Base-by-base conservation (phyloP, 495 filamentous ascomycete species). In the Parachaetomium inaequale region DNA sequence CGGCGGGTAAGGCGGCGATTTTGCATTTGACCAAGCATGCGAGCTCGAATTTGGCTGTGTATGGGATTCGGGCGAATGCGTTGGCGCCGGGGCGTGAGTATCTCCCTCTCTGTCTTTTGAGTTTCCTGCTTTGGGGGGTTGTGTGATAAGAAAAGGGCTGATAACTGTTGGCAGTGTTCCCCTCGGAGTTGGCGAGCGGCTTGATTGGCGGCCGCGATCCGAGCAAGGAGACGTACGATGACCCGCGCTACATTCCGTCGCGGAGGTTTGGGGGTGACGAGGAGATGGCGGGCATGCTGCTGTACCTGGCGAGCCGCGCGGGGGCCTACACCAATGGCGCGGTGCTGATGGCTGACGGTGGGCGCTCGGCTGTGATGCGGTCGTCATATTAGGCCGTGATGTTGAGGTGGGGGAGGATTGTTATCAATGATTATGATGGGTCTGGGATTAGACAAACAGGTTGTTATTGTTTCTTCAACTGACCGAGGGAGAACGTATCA, bases 11-110 rank as follows among this genome's bases (percentile, higher is more conserved):
- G 76, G 83, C 84, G 12, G 84, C 83, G 0, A 72, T 81, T 1
- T 78, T 79, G 19, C 86, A 88, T 46, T 58, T 90, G 63, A 82
- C 85, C 34, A 90, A 88, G 78, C 75, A 82, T 63, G 72, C 87
- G 49, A 75, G 82, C 15, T 83, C 79, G 0, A 69, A 62, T 28
- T 73, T 88, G 45, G 77, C 76, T 12, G 73, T 76, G 42, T 85
- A 83, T 53, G 72, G 77, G 31, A 87, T 91, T 34, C 75, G 78
- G 21, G 77, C 79, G 43, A 90, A 89, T 75, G 83, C 83, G 0
- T 75, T 90, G 49, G 82, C 85, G 17, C 86, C 87, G 25, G 88
- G 87, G 7, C 72, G 87, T 74, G 46, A n/a, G n/a, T n/a, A n/a
- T n/a, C n/a, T n/a, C n/a, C n/a, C n/a, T n/a, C n/a, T n/a, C n/a